Conservation (phyloP, 805 yeast species). For the Ogataea trehaloabstinens region DNA sequence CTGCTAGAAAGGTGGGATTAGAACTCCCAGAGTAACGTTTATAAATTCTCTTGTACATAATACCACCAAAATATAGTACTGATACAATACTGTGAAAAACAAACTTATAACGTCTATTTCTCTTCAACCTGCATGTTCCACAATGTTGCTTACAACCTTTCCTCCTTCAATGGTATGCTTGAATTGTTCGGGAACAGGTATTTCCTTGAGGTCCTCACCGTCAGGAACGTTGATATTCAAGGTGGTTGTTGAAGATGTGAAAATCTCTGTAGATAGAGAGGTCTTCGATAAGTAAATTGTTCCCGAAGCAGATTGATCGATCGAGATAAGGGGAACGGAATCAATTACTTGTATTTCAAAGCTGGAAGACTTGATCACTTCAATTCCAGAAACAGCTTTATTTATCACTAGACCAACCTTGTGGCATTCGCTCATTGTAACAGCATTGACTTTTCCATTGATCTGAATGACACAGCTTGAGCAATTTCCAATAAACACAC, state of each 20-base stretch:
- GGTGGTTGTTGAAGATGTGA: conserved; percentile 81
- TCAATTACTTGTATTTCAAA: conserved; percentile 86
- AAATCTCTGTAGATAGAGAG: conserved; percentile 72
- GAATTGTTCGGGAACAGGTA: conserved; percentile 90
- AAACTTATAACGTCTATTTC: too few species aligned
- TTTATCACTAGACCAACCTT: conserved; percentile 80
- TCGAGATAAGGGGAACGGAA: conserved; percentile 74
- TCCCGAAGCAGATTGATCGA: conserved; percentile 89
- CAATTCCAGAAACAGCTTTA: conserved; percentile 81
- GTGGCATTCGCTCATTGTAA: conserved; percentile 70
- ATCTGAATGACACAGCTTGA: conserved; percentile 69
- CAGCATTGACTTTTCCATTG: conserved; percentile 88
- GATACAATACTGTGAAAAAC: too few species aligned
- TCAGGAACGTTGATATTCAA: conserved; percentile 82
- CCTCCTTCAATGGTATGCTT: conserved; percentile 65
- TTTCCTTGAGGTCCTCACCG: conserved; percentile 74
- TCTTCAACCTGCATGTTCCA: conserved; percentile 72
- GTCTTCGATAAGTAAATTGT: conserved; percentile 71
- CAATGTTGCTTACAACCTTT: conserved; percentile 64
- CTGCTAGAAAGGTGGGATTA: conserved; percentile 90
- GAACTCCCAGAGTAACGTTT: conserved; percentile 56
- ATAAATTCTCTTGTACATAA: not conserved
- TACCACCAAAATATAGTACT: too few species aligned
- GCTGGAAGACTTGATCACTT: conserved; percentile 74
- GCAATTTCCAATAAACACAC: conserved; percentile 86